These are phyloP conservation scores for Suillus subaureus DNA, from an alignment of 768 basidiomycete species.

Conservation along the genomic window DNA sequence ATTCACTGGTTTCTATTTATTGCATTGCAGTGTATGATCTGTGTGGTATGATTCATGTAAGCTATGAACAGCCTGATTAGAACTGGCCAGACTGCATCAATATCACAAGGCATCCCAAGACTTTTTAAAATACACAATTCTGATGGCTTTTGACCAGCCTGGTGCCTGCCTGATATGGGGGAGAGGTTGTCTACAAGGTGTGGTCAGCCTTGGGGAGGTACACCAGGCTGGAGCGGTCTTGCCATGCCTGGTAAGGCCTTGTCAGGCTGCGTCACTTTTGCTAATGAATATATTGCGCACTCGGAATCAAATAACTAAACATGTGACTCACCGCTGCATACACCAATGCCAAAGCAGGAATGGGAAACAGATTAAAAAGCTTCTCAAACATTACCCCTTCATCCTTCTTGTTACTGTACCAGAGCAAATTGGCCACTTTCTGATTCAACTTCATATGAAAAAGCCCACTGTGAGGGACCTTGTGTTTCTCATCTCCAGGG, in stretches of 20 bases:
- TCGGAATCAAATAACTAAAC: too few relatives aligned
- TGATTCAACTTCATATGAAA: slow-evolving; percentile 18
- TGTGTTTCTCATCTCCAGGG: not conserved
- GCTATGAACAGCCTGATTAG: too few relatives aligned
- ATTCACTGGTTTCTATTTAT: too few relatives aligned
- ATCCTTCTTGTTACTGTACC: slow-evolving; percentile 23
- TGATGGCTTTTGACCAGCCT: not conserved
- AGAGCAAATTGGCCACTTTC: slow-evolving; percentile 21
- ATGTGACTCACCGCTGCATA: not conserved
- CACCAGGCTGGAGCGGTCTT: not conserved
- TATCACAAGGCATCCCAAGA: not conserved
- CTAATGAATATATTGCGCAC: too few relatives aligned
- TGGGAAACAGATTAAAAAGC: slow-evolving; percentile 19
- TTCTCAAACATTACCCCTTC: slow-evolving; percentile 20
- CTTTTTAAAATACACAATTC: not conserved
- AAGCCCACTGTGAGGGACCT: slow-evolving; percentile 8
- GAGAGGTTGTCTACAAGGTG: not conserved
- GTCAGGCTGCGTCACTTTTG: not conserved
- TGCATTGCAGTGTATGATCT: too few relatives aligned
- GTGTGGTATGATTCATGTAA: too few relatives aligned
- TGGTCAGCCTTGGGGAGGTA: not conserved
- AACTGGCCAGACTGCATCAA: too few relatives aligned
- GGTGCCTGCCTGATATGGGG: not conserved
- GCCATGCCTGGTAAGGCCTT: not conserved
- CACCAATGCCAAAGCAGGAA: slow-evolving; percentile 17